Evolutionary conservation across 306 rosid genomes (phyloP).

Genomic region (Astragalus membranaceus): DNA sequence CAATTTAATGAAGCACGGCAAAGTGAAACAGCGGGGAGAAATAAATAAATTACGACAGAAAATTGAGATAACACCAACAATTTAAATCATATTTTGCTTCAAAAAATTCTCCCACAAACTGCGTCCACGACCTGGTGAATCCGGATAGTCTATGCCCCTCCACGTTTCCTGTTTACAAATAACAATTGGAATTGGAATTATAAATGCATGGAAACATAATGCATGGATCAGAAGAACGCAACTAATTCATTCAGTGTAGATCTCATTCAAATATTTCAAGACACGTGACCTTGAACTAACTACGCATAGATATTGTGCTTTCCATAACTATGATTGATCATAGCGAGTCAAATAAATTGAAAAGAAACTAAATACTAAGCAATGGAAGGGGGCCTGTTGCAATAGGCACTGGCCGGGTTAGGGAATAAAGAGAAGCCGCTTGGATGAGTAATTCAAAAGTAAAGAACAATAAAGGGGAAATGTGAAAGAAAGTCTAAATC

Average conservation of each 20-base stretch:
- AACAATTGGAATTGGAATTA: not conserved
- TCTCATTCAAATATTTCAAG: not conserved
- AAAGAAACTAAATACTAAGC: not conserved
- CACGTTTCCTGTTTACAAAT: slow-evolving; percentile 18
- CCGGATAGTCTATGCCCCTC: not conserved
- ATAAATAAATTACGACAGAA: not conserved
- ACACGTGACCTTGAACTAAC: not conserved
- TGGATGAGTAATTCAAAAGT: too few relatives aligned
- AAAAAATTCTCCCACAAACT: slow-evolving; percentile 22
- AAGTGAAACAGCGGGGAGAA: slow-evolving; percentile 14
- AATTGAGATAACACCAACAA: slow-evolving; percentile 14
- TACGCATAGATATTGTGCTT: not conserved
- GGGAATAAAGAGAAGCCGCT: not conserved
- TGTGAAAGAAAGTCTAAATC: not conserved
- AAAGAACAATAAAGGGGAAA: too few relatives aligned
- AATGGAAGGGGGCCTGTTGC: not conserved
- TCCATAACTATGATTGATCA: not conserved
- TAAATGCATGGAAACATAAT: not conserved
- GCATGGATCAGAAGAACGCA: not conserved
- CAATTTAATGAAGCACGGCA: slow-evolving; percentile 9
- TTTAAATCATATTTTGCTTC: slow-evolving; percentile 25
- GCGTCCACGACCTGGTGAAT: slow-evolving; percentile 10
- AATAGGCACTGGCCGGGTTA: not conserved
- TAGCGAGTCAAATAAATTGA: not conserved
- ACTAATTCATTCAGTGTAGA: not conserved